These are phyloP conservation scores for Eucalyptus camaldulensis DNA, from an alignment of 345 rosid genomes.

Conservation along the genomic window DNA sequence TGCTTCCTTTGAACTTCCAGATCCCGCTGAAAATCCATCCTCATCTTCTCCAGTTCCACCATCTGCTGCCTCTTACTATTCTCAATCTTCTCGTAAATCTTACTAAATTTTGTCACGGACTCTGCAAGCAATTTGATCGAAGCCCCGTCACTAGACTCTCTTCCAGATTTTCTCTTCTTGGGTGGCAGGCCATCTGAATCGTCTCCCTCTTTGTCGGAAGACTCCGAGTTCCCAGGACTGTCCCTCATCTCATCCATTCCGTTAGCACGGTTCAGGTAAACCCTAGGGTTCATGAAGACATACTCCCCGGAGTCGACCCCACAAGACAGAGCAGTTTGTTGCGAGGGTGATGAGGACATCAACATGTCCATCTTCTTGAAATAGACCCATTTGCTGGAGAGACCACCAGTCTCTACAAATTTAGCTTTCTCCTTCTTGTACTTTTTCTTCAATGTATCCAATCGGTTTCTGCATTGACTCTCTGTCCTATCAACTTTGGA, in stretches of 20 bases:
- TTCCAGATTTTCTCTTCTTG: slow-evolving; percentile 49
- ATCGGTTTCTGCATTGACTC: slow-evolving; percentile 73
- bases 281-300: slow-evolving; percentile 59
- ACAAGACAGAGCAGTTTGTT: slow-evolving; percentile 71
- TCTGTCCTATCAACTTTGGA: slow-evolving; percentile 70
- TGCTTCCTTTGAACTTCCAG: slow-evolving; percentile 82
- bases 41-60: slow-evolving; percentile 87
- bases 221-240: slow-evolving; percentile 73
- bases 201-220: slow-evolving; percentile 39
- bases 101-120: slow-evolving; percentile 72
- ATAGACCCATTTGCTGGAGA: slow-evolving; percentile 69
- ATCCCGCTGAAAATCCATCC: slow-evolving; percentile 83
- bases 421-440: slow-evolving; percentile 77
- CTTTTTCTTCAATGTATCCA: slow-evolving; percentile 91
- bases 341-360: slow-evolving; percentile 50
- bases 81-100: slow-evolving; percentile 91
- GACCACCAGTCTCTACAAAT: slow-evolving; percentile 21
- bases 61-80: slow-evolving; percentile 72
- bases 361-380: slow-evolving; percentile 80
- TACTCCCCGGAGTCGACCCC: slow-evolving; percentile 89
- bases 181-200: slow-evolving; percentile 69
- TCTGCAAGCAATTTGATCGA: slow-evolving; percentile 71
- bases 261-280: slow-evolving; percentile 51
- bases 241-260: slow-evolving; percentile 89
- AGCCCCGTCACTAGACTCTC: slow-evolving; percentile 39